Percentiles rank a stretch among this genome's conserved stretches.
Conservation (phyloP, 1,284 basidiomycete genomes). For the Gomphus bonarii region DNA sequence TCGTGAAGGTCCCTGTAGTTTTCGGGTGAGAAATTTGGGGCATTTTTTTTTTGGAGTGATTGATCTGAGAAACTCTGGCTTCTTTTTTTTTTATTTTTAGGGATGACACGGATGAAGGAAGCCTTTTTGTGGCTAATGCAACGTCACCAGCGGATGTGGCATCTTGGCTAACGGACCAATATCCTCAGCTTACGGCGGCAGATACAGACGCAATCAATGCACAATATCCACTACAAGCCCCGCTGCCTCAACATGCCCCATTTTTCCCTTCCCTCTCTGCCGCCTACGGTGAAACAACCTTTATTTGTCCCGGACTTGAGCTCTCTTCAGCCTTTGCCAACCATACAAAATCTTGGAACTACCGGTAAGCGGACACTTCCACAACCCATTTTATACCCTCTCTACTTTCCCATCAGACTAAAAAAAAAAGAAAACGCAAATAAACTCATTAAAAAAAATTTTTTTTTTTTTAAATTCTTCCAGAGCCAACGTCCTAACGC, state of each 20-base stretch:
- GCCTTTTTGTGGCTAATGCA: conserved; percentile 13
- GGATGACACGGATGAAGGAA: conserved; percentile 17
- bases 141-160: conserved; percentile 13
- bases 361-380: background rate
- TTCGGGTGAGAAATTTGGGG: conserved; percentile 13
- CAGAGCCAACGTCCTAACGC: conserved; percentile 17
- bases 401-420: too few relatives aligned
- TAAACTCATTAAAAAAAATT: too few relatives aligned
- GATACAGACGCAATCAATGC: conserved; percentile 11
- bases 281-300: conserved; percentile 16
- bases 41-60: background rate
- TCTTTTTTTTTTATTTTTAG: conserved; percentile 2
- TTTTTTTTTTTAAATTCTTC: too few relatives aligned
- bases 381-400: background rate
- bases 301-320: conserved; percentile 15
- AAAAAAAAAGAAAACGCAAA: too few relatives aligned
- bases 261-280: conserved; percentile 14
- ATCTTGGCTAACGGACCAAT: conserved; percentile 15
- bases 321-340: conserved; percentile 10
- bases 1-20: conserved; percentile 16
- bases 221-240: conserved; percentile 13
- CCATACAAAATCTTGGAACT: conserved; percentile 9
- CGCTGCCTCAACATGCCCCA: conserved; percentile 12
- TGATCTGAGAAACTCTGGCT: background rate
- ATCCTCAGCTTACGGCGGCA: conserved; percentile 12